Evolutionary conservation across 2,329 filamentous ascomycete genomes (phyloP).

Genomic region (Mycocentrospora acerina): DNA sequence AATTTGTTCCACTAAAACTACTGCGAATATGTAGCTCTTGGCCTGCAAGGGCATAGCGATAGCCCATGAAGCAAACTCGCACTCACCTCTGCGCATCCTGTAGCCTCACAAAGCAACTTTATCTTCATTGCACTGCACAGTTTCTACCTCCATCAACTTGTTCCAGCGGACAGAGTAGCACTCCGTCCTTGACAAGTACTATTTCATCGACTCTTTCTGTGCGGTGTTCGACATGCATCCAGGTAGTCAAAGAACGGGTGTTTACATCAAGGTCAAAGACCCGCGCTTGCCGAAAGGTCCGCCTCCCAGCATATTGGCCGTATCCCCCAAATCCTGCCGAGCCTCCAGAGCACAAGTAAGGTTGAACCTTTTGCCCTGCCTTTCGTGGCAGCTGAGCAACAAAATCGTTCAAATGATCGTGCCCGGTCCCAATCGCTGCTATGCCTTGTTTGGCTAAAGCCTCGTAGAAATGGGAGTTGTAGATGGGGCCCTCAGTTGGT

Average conservation of each 20-base stretch:
- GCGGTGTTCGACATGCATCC: conserved; percentile 74
- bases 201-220: conserved; percentile 44
- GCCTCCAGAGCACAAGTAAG: conserved; percentile 76
- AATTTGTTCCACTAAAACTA: too few species aligned
- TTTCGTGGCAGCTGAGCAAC: conserved; percentile 58
- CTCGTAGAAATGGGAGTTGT: conserved; percentile 87
- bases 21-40: too few species aligned
- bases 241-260: conserved; percentile 83
- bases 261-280: conserved; percentile 89
- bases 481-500: conserved; percentile 76
- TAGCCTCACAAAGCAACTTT: too few species aligned
- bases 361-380: conserved; percentile 12
- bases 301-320: conserved; percentile 78
- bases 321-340: conserved; percentile 89
- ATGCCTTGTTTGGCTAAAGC: conserved; percentile 81
- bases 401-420: conserved; percentile 95
- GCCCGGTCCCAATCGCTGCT: conserved; percentile 81
- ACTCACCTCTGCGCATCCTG: too few species aligned
- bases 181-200: conserved; percentile 34
- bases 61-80: too few species aligned
- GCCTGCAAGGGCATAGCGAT: too few species aligned
- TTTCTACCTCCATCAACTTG: conserved; percentile 19
- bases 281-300: conserved; percentile 67
- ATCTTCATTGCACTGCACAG: conserved; percentile 9
- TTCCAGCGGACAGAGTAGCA: conserved; percentile 20